A percentile compares a stretch with the other conserved stretches of the same genome.
Evolutionary conservation across 83 land plant species (phyloP).

Genomic region (Picea mariana): DNA sequence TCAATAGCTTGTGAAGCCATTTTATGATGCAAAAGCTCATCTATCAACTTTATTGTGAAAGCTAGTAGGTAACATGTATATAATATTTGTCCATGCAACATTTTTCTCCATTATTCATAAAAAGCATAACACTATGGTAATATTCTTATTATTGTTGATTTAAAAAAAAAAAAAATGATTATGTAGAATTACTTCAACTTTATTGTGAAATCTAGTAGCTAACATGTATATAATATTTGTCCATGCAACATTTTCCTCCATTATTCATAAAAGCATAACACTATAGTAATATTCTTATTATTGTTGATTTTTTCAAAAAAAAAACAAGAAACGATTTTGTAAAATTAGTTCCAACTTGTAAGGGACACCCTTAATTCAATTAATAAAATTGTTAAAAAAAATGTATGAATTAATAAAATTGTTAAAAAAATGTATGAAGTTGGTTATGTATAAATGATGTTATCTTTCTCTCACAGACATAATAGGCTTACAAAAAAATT

Average conservation of each 20-base stretch:
- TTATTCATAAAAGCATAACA: slow-evolving; percentile 61
- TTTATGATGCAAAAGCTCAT: slow-evolving; percentile 75
- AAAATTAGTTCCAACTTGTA: no score
- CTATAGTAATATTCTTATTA: background rate
- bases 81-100: slow-evolving; percentile 91
- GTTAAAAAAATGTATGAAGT: no score
- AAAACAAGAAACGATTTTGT: no score
- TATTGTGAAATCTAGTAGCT: slow-evolving; percentile 90
- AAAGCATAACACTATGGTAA: slow-evolving; percentile 29
- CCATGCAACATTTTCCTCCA: slow-evolving; percentile 85
- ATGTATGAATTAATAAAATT: no score
- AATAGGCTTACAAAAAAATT: no score
- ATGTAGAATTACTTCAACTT: slow-evolving; percentile 25
- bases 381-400: no score
- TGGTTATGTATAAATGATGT: no score
- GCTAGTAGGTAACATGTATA: slow-evolving; percentile 95
- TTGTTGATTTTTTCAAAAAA: no score
- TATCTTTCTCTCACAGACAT: no score
- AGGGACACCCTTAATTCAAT: no score
- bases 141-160: no score
- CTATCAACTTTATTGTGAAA: slow-evolving; percentile 86
- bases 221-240: slow-evolving; percentile 96
- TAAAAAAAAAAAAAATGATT: no score
- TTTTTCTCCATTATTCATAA: slow-evolving; percentile 78
- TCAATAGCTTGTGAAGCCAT: slow-evolving; percentile 67